Percentiles rank a stretch among this genome's conserved stretches.
These are phyloP conservation scores for Xylariaceae sp. DNA, from an alignment of 2,329 filamentous ascomycete genomes.

Conservation along the genomic window DNA sequence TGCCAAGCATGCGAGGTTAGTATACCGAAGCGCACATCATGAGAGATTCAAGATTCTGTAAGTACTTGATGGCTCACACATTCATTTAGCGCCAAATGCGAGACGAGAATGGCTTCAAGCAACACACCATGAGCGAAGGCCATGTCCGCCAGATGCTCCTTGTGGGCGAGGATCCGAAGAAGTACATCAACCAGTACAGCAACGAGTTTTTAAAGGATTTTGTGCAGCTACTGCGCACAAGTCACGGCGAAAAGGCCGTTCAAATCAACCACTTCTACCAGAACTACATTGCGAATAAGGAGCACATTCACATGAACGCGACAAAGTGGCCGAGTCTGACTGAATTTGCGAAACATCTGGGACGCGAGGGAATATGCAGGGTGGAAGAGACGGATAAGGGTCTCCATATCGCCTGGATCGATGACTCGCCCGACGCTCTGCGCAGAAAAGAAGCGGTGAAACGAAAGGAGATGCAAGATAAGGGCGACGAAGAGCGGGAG, in stretches of 20 bases:
- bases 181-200: slow-evolving; percentile 77
- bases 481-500: slow-evolving; percentile 86
- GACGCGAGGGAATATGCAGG: slow-evolving; percentile 79
- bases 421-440: slow-evolving; percentile 83
- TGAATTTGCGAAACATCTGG: slow-evolving; percentile 84
- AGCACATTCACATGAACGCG: slow-evolving; percentile 90
- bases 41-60: too few species aligned
- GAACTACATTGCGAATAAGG: slow-evolving; percentile 81
- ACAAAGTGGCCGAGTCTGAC: slow-evolving; percentile 86
- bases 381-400: slow-evolving; percentile 89
- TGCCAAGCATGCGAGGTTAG: slow-evolving; percentile 68
- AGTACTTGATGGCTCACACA: too few species aligned
- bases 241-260: slow-evolving; percentile 86
- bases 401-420: slow-evolving; percentile 82
- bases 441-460: slow-evolving; percentile 74
- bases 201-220: slow-evolving; percentile 80
- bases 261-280: slow-evolving; percentile 94
- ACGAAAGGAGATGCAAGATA: slow-evolving; percentile 81
- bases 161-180: slow-evolving; percentile 82
- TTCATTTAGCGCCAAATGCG: slow-evolving; percentile 56
- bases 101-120: slow-evolving; percentile 89
- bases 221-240: slow-evolving; percentile 68
- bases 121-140: slow-evolving; percentile 59
- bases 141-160: slow-evolving; percentile 75
- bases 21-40: too few species aligned